Base-by-base conservation (phyloP, 768 basidiomycete species). In the Naematelia encephala region DNA sequence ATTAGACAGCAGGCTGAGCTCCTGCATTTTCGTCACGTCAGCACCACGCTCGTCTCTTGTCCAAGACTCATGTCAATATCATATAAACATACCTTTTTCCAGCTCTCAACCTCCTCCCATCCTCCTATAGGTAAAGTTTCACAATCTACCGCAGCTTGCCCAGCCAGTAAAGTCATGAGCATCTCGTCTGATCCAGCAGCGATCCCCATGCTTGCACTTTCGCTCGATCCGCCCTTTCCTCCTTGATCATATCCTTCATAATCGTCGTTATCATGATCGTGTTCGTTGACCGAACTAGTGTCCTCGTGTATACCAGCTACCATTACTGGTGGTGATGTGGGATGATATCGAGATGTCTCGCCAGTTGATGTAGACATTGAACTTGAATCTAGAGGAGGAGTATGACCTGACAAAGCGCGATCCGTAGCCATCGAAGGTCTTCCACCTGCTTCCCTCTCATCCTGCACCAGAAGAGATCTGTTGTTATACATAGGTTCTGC, bases 121-220 rank as follows among this genome's bases (percentile, higher is more conserved):
- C 82, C 84, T 45, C 93, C 80, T 21, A 96, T 86, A 54, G 87
- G 85, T 71, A 84, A 89, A 46, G 85, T 84, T 27, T 88, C 85
- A 68, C 89, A 89, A 69, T 97, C 91, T n/a, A 97, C 86, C 43
- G 90, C 84, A 3, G 94, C 94, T 77, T 97, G 91, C 55, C 91
- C 91, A 43, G 92, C 89, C 63, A 98, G 80, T 42, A 99, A 82
- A 73, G 88, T 89, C 73, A 96, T 83, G 63, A 97, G 82, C 47
- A 98, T 82, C 62, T 92, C 89, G 68, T 96, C 91, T 46, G 71
- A 69, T 5, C 72, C 49, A 46, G 57, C 52, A 2, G 51, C 63
- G 21, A 61, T 49, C 14, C 64, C 66, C 51, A 51, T 59, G 16
- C 23, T 54, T 16, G 58, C 25, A 46, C 57, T 56, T 30, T 19